Evolutionary conservation across 2,329 filamentous ascomycete species (phyloP).

Genomic region (Fusarium ramigenum): DNA sequence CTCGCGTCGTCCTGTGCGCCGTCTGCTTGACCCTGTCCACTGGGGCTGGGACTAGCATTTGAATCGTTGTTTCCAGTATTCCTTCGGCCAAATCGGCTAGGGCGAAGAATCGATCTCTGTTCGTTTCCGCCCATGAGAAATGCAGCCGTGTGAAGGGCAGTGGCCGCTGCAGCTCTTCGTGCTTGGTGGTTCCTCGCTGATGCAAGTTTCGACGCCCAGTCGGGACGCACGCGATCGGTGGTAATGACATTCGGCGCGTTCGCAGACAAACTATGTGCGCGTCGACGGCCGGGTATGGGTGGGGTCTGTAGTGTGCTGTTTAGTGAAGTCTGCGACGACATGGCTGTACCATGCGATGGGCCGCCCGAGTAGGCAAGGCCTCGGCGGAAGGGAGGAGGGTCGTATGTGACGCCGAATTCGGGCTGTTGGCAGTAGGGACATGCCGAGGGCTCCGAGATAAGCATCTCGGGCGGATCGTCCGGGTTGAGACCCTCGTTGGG

Average conservation of each 20-base stretch:
- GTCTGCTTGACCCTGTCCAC: conserved; percentile 39
- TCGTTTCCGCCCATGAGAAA: conserved; percentile 81
- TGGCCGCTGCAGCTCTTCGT: conserved; percentile 88
- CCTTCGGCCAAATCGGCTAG: conserved; percentile 67
- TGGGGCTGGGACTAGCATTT: conserved; percentile 43
- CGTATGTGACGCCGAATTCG: conserved; percentile 96
- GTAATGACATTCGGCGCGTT: conserved; percentile 88
- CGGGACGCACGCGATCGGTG: conserved; percentile 89
- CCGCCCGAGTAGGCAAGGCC: conserved; percentile 74
- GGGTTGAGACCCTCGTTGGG: conserved; percentile 51
- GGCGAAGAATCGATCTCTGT: conserved; percentile 56
- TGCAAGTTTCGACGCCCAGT: conserved; percentile 91
- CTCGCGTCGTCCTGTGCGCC: conserved; percentile 5
- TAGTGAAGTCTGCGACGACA: conserved; percentile 87
- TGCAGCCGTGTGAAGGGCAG: conserved; percentile 91
- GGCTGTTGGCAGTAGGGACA: conserved; percentile 96
- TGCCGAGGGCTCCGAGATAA: conserved; percentile 89
- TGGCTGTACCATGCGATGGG: conserved; percentile 67
- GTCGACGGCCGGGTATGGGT: conserved; percentile 52
- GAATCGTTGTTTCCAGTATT: conserved; percentile 53
- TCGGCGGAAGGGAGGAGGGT: conserved; percentile 86
- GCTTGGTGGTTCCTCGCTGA: conserved; percentile 86
- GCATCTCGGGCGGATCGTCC: conserved; percentile 66
- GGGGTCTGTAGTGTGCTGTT: conserved; percentile 63
- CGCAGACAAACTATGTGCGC: conserved; percentile 75